A percentile compares a stretch with the other conserved stretches of the same genome.
Conservation (phyloP, 768 basidiomycete species). For the Lentinula lateritia region DNA sequence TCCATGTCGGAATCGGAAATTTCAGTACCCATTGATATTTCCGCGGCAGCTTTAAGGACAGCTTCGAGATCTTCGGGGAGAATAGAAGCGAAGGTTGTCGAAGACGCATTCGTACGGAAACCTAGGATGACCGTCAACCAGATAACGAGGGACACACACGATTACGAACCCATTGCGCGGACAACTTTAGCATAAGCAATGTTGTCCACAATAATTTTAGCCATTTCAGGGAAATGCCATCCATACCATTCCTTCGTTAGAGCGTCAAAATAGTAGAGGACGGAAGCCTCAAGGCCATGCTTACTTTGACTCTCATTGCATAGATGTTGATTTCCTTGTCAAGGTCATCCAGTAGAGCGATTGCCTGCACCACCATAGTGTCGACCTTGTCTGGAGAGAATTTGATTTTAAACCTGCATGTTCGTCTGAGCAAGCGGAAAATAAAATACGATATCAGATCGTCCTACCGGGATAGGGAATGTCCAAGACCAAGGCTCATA, state of each 20-base stretch:
- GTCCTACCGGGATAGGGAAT: slow-evolving; percentile 86
- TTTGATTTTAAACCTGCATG: slow-evolving; percentile 91
- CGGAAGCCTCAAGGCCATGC: slow-evolving; percentile 11
- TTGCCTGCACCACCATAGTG: slow-evolving; percentile 99
- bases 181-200: slow-evolving; percentile 95
- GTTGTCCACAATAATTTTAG: slow-evolving; percentile 97
- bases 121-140: slow-evolving; percentile 34
- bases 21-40: slow-evolving; percentile 99
- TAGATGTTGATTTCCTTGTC: slow-evolving; percentile 99
- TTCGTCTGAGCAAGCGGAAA: background rate
- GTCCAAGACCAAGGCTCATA: slow-evolving; percentile 96
- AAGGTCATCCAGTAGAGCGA: slow-evolving; percentile 93
- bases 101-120: slow-evolving; percentile 89
- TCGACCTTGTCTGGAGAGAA: slow-evolving; percentile 99
- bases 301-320: slow-evolving; percentile 95
- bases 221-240: slow-evolving; percentile 99
- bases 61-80: slow-evolving; percentile 97
- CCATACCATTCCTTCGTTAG: slow-evolving; percentile 93
- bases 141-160: background rate
- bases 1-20: slow-evolving; percentile 94
- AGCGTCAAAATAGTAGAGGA: background rate
- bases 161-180: slow-evolving; percentile 72
- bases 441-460: background rate
- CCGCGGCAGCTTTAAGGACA: slow-evolving; percentile 90
- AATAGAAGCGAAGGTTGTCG: slow-evolving; percentile 82